A percentile compares a stretch with the other conserved stretches of the same genome.
phyloP scores from a whole-genome alignment of 768 basidiomycete genomes.

The Lentinula raphanica region DNA sequence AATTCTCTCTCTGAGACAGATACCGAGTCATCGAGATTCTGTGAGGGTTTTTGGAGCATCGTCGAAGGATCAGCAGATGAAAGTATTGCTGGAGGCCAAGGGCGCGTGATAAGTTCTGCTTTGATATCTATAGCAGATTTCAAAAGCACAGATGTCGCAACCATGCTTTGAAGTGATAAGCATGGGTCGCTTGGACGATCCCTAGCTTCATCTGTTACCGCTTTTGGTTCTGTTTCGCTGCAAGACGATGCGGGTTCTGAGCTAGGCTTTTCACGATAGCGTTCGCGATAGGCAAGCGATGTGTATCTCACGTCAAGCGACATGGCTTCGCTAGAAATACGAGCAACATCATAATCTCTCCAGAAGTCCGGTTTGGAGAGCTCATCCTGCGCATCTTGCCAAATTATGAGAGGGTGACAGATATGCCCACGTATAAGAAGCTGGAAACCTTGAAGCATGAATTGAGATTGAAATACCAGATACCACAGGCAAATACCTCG shows the following conservation, averaged over 20 bases:
- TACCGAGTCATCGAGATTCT: constrained; percentile 6
- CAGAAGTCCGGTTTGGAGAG: constrained; percentile 58
- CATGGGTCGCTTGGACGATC: constrained; percentile 28
- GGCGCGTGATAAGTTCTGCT: constrained; percentile 43
- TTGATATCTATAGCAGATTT: constrained; percentile 68
- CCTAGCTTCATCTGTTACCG: constrained; percentile 24
- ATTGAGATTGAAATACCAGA: neutral
- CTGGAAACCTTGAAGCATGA: constrained; percentile 28
- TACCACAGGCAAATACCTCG: constrained; percentile 44
- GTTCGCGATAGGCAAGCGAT: constrained; percentile 41
- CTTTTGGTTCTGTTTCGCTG: constrained; percentile 17
- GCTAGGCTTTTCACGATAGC: constrained; percentile 10
- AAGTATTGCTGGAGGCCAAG: constrained; percentile 50
- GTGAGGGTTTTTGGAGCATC: constrained; percentile 13
- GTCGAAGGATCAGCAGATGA: constrained; percentile 23
- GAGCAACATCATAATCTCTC: constrained; percentile 55
- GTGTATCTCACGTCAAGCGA: constrained; percentile 63
- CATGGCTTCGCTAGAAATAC: constrained; percentile 61
- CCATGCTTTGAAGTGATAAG: constrained; percentile 72
- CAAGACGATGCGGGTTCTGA: neutral
- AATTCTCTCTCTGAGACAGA: constrained; percentile 13
- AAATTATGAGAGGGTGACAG: constrained; percentile 70
- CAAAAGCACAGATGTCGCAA: constrained; percentile 64
- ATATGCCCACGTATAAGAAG: constrained; percentile 64
- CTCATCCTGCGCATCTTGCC: constrained; percentile 60